phyloP scores from a whole-genome alignment of 306 rosid genomes.

The Pyrus communis region DNA sequence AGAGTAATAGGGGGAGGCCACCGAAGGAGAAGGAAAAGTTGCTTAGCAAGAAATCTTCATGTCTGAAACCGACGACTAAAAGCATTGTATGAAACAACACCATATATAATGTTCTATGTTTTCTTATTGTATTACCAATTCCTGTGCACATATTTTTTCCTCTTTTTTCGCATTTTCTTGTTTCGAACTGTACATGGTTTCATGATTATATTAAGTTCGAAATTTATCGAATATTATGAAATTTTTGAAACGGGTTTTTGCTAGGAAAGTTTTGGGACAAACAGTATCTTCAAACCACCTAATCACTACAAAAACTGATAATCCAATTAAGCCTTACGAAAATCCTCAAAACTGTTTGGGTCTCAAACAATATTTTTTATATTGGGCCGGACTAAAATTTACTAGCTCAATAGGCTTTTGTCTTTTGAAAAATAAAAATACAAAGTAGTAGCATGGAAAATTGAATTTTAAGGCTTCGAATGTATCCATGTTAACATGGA shows the following conservation, averaged over 20 bases:
- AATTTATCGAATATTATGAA: neutral
- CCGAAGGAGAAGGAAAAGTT: conserved; percentile 2
- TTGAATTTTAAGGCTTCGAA: no score
- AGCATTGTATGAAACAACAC: conserved; percentile 1
- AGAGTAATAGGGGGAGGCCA: neutral
- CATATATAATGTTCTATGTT: neutral
- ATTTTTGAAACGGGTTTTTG: neutral
- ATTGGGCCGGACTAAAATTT: no score
- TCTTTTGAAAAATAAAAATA: no score
- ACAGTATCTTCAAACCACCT: neutral
- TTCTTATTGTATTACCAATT: neutral
- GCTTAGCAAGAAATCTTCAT: neutral
- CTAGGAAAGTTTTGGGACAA: neutral
- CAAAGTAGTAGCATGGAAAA: no score
- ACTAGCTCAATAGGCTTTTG: no score
- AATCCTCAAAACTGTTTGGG: no score
- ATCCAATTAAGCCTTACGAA: no score
- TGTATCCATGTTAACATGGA: no score
- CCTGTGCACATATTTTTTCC: neutral
- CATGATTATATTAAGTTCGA: neutral
- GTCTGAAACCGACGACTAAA: neutral
- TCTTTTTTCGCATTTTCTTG: neutral
- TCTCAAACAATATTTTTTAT: no score
- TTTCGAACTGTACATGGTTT: neutral
- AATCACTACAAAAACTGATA: no score